Percentiles rank a stretch among this genome's conserved stretches.
Conservation (phyloP, 2,329 filamentous ascomycete species). For the Paraconiothyrium sp. region DNA sequence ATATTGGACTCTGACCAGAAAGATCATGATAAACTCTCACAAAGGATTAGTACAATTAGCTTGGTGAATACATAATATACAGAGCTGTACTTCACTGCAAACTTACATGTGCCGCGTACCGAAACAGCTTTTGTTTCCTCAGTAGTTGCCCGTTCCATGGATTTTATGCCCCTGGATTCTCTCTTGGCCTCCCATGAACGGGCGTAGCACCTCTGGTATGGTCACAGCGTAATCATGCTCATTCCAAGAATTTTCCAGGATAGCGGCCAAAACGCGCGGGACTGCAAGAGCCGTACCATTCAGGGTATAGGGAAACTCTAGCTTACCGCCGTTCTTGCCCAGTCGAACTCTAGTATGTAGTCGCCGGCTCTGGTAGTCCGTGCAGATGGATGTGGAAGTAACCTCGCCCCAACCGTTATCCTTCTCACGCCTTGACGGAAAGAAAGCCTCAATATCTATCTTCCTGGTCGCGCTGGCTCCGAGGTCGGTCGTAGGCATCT, state of each 20-base stretch:
- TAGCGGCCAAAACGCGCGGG: constrained; percentile 85
- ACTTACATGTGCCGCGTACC: neutral
- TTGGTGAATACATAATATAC: constrained; percentile 14
- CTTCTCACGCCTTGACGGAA: constrained; percentile 77
- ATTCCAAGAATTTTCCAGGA: constrained; percentile 92
- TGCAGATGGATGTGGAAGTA: constrained; percentile 88
- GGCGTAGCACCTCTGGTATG: constrained; percentile 80
- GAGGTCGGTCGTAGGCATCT: constrained; percentile 90
- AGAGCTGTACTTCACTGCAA: neutral
- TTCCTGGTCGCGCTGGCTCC: constrained; percentile 89
- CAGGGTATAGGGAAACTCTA: constrained; percentile 84
- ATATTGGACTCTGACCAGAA: no score
- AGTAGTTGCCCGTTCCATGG: constrained; percentile 27
- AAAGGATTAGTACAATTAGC: constrained; percentile 13
- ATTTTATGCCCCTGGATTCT: constrained; percentile 40
- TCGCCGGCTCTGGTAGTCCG: constrained; percentile 90
- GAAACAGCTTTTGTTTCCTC: neutral
- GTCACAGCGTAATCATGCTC: constrained; percentile 71
- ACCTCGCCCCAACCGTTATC: constrained; percentile 91
- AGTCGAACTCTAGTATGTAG: constrained; percentile 77
- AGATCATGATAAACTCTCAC: neutral
- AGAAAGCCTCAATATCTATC: constrained; percentile 92
- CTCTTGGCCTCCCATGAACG: constrained; percentile 76
- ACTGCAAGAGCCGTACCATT: constrained; percentile 96
- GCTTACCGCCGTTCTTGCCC: constrained; percentile 56